Base-by-base conservation (phyloP, 2,329 filamentous ascomycete genomes). In the Pseudogymnoascus sp. region DNA sequence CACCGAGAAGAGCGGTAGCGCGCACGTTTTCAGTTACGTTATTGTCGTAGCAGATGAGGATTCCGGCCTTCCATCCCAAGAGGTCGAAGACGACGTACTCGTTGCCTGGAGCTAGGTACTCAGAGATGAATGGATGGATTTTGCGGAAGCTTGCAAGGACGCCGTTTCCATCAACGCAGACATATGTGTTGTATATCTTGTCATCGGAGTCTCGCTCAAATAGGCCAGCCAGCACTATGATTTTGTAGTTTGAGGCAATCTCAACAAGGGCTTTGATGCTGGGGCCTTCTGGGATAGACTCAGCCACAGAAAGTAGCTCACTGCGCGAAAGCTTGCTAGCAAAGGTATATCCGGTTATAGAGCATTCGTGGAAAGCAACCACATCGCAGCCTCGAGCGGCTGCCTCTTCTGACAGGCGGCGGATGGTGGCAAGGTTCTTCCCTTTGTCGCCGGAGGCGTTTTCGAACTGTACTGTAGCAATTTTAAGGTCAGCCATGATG, bases 21-120 rank as follows among this genome's bases (percentile, higher is more conserved):
- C 64, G 60, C 14, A 65, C 64, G 16, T 65, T 65, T 33, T 65
- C 64, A 35, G 62, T 45, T 7, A 65, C 38, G 18, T 65, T 65
- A 21, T 65, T 65, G 25, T 65, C 64, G 35, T 65, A 65, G 9
- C 64, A 65, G 63, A 65, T 65, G 12, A 65, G 52, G 5, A 65
- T 65, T 3, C 64, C 60, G 4, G 41, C 37, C 37, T 65, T 65
- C 63, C 63, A 65, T 16, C 64, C 64, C 16, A 63, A 52, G 16
- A 65, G 60, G 28, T 65, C 64, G 23, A 65, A 65, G 6, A 60
- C 58, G 31, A 65, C 60, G 49, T 65, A 65, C 40, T 65, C 63
- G 23, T 63, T 65, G 3, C 64, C 64, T n/a, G 60, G 63, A 2
- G 63, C 62, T 16, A 65, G 49, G 28, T 65, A 49, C 37, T 60